A percentile compares a stretch with the other conserved stretches of the same genome.
Conservation (phyloP, 495 filamentous ascomycete genomes). For the Rhypophila decipiens region DNA sequence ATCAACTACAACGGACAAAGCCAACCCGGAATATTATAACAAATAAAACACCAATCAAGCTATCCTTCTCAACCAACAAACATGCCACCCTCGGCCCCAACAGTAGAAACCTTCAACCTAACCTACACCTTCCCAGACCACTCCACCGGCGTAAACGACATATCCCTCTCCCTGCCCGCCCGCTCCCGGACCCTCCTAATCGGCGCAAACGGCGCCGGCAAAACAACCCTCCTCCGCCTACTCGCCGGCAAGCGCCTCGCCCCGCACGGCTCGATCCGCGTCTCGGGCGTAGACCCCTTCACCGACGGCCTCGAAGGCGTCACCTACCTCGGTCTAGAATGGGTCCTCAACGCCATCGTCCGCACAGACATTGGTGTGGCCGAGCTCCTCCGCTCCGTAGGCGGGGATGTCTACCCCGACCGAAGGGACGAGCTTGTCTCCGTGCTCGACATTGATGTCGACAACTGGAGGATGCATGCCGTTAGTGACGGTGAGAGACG, state of each 20-base stretch:
- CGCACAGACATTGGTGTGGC: slow-evolving; percentile 88
- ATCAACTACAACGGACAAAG: too few species aligned
- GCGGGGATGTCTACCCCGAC: slow-evolving; percentile 72
- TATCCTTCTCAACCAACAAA: too few species aligned
- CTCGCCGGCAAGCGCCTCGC: slow-evolving; percentile 91
- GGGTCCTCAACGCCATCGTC: slow-evolving; percentile 97
- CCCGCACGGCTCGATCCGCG: slow-evolving; percentile 60
- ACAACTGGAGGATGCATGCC: slow-evolving; percentile 84
- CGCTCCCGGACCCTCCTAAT: slow-evolving; percentile 86
- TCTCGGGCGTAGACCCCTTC: slow-evolving; percentile 87
- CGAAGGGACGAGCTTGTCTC: slow-evolving; percentile 78
- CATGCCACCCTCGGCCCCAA: slow-evolving; percentile 12
- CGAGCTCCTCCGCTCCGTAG: slow-evolving; percentile 77
- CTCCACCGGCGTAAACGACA: slow-evolving; percentile 60
- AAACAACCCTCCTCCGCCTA: slow-evolving; percentile 83
- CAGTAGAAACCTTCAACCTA: slow-evolving; percentile 62
- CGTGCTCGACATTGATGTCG: slow-evolving; percentile 86
- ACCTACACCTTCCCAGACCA: slow-evolving; percentile 86
- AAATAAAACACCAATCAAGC: too few species aligned
- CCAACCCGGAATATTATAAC: background rate
- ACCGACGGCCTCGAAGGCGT: slow-evolving; percentile 81
- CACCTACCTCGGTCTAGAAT: slow-evolving; percentile 94
- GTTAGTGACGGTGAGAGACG: slow-evolving; percentile 88
- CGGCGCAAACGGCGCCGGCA: slow-evolving; percentile 95
- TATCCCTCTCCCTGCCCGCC: slow-evolving; percentile 69